Evolutionary conservation across 2,329 filamentous ascomycete species (phyloP).

Genomic region (Talaromyces sp.): DNA sequence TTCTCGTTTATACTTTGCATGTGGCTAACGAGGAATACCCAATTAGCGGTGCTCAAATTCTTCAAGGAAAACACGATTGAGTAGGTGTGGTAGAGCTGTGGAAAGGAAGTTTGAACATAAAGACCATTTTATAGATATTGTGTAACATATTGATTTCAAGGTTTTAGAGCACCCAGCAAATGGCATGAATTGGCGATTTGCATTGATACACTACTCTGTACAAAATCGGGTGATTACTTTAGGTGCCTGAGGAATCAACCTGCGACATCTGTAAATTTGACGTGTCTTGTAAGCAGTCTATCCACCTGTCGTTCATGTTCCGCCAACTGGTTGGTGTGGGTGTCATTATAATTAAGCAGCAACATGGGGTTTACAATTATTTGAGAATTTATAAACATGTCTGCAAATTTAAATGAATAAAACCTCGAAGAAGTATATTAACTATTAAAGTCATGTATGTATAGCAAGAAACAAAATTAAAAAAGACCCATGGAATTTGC

Average conservation of each 20-base stretch:
- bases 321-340: not conserved
- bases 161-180: not conserved
- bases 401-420: not conserved
- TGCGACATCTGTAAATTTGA: not conserved
- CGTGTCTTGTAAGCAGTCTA: not conserved
- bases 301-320: not conserved
- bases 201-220: not conserved
- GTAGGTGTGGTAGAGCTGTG: not conserved
- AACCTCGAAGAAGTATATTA: not conserved
- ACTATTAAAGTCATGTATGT: not conserved
- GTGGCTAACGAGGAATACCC: slow-evolving; percentile 11
- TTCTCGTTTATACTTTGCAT: not conserved
- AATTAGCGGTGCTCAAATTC: slow-evolving; percentile 29
- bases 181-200: not conserved
- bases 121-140: not conserved
- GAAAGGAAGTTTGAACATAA: not conserved
- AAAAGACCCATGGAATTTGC: not conserved
- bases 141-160: not conserved
- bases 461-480: not conserved
- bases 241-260: not conserved
- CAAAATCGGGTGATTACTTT: not conserved
- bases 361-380: too few species aligned
- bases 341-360: not conserved
- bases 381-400: too few species aligned
- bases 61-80: slow-evolving; percentile 19